Evolutionary conservation across 1,284 basidiomycete genomes (phyloP).

Genomic region (Vanrija humicola): DNA sequence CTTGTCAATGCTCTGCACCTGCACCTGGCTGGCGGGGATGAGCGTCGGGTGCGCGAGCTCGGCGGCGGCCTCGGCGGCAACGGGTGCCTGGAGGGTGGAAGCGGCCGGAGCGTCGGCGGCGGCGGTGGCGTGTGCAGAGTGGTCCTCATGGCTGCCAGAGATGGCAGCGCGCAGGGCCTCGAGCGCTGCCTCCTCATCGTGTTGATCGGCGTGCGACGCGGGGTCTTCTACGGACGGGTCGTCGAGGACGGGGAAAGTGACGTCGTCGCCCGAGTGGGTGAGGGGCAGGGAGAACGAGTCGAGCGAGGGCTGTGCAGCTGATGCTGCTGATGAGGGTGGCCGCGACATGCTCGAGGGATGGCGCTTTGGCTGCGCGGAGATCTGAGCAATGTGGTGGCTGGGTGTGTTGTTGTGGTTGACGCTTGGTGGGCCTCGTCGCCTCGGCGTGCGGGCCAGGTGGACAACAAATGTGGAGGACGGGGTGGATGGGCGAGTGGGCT

Average conservation of each 20-base stretch:
- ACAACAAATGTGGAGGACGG: slow-evolving; percentile 8
- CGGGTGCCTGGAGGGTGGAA: not conserved
- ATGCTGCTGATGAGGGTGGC: not conserved
- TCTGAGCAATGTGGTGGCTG: not conserved
- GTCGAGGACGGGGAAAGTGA: slow-evolving; percentile 15
- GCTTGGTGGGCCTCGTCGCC: too few relatives aligned
- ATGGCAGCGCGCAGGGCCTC: slow-evolving; percentile 36
- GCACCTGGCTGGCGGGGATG: slow-evolving; percentile 15
- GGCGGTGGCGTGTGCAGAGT: not conserved
- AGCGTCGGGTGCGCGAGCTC: slow-evolving; percentile 9
- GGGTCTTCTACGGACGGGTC: slow-evolving; percentile 2
- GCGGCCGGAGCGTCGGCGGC: not conserved
- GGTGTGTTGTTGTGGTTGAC: not conserved
- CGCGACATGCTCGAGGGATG: not conserved
- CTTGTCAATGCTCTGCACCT: slow-evolving; percentile 20
- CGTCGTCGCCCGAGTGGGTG: slow-evolving; percentile 6
- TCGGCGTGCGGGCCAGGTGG: not conserved
- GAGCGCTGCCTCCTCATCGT: slow-evolving; percentile 27
- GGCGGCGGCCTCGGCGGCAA: not conserved
- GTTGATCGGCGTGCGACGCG: slow-evolving; percentile 17
- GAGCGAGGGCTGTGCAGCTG: slow-evolving; percentile 1
- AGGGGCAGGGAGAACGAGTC: slow-evolving; percentile 13
- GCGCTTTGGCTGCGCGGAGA: not conserved
- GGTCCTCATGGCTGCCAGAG: slow-evolving; percentile 10
- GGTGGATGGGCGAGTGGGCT: too few relatives aligned